Base-by-base conservation (phyloP, 2,329 filamentous ascomycete genomes). In the Paracamarosporium sp. region DNA sequence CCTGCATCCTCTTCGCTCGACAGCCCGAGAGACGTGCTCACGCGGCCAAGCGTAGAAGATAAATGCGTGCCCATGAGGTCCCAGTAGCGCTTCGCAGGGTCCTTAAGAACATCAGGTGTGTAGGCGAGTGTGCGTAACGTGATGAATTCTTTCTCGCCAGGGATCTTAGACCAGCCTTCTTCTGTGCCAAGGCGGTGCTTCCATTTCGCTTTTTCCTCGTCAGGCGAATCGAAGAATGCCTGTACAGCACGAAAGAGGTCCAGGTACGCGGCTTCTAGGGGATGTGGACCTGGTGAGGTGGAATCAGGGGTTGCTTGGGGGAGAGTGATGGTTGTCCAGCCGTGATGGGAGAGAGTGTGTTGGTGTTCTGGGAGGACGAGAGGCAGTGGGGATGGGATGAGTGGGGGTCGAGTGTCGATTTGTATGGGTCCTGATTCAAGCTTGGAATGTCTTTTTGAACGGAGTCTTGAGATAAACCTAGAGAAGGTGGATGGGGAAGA, bases 61-160 rank as follows among this genome's bases (percentile, higher is more conserved):
- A 76, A 55, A 56, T 75, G 61, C 5, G 57, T 33, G 27, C 72
- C 74, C 51, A 72, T 68, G 13, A 72, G 60, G 28, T 70, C 59
- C 75, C 75, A 77, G 51, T 72, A 76, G 15, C 48, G 51, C 56
- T 70, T 66, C 6, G 73, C 74, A 0, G 74, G 65, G 1, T 9
- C 65, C 15, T 66, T 63, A 4, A 76, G 60, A 11, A 74, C 55
- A 9, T 73, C 69, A 9, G 74, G 74, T 22, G 71, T 75, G 27
- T 71, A 69, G 1, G 61, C 61, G 1, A 74, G 52, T 1, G 69
- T 73, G 4, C 75, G 65, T 2, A 77, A 50, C 0, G 75, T 77
- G 57, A 77, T 74, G 60, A 77, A 77, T 56, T 77, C 75, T 53
- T 77, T 77, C 52, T 77, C 75, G 7, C 75, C 74, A 0, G 63